A percentile compares a stretch with the other conserved stretches of the same genome.
Conservation (phyloP, 2,329 filamentous ascomycete species). For the Lachnum nothofagi region DNA sequence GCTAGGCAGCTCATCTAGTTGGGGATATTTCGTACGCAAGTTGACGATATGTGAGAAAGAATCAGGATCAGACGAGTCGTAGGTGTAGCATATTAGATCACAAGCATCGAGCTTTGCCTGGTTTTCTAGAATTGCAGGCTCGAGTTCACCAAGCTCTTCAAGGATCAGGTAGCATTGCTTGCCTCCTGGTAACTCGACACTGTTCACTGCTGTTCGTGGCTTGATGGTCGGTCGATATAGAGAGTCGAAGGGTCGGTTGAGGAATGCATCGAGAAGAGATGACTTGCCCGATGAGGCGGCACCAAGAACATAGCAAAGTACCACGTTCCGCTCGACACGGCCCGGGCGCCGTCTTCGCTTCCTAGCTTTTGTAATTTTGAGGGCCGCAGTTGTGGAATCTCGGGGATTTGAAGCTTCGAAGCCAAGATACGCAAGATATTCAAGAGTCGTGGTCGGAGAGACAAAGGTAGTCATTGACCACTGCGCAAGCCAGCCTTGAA, state of each 20-base stretch:
- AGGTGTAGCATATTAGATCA: constrained; percentile 90
- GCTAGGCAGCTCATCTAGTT: constrained; percentile 82
- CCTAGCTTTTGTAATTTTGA: constrained; percentile 88
- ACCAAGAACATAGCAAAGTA: constrained; percentile 87
- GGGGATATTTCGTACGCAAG: constrained; percentile 70
- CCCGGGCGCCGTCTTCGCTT: constrained; percentile 78
- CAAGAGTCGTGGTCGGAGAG: constrained; percentile 88
- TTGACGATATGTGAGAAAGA: constrained; percentile 89
- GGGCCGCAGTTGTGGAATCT: constrained; percentile 71
- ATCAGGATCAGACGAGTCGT: constrained; percentile 94
- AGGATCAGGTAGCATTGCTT: constrained; percentile 97
- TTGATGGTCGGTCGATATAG: constrained; percentile 93
- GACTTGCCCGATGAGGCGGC: constrained; percentile 86
- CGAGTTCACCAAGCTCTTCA: constrained; percentile 91
- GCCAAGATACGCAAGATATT: constrained; percentile 92
- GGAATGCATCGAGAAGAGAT: constrained; percentile 81
- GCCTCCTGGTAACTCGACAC: constrained; percentile 88
- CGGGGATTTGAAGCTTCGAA: constrained; percentile 80
- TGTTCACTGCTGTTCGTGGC: constrained; percentile 88
- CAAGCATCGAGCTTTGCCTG: constrained; percentile 83
- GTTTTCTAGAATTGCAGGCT: constrained; percentile 91
- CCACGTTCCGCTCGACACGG: constrained; percentile 87
- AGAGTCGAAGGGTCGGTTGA: constrained; percentile 78
- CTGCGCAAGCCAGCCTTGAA: constrained; percentile 96
- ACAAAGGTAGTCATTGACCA: constrained; percentile 99